Conservation (phyloP, 2,329 filamentous ascomycete genomes). For the Penicillium sp. region DNA sequence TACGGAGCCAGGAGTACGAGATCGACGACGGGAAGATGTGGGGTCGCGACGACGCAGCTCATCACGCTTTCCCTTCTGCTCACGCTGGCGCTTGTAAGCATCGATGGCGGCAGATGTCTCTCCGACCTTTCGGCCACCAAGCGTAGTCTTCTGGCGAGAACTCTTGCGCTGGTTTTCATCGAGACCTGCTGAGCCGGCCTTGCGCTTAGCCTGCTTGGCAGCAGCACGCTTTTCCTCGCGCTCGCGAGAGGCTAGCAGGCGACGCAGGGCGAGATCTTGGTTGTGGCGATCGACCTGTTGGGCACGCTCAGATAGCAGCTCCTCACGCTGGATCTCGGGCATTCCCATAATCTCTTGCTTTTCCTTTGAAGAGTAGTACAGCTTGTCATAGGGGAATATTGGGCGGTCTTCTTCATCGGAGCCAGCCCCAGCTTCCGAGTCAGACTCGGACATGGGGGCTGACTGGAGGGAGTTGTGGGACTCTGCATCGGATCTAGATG, state of each 20-base stretch:
- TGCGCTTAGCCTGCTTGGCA: conserved; percentile 63
- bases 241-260: conserved; percentile 70
- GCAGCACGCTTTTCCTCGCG: conserved; percentile 56
- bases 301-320: conserved; percentile 83
- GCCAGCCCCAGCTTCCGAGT: conserved; percentile 69
- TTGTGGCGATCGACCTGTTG: conserved; percentile 78
- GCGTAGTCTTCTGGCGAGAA: conserved; percentile 68
- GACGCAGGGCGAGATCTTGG: conserved; percentile 79
- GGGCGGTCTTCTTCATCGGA: conserved; percentile 50
- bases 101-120: conserved; percentile 75
- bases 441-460: conserved; percentile 86
- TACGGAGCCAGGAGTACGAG: conserved; percentile 63
- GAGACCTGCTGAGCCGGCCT: conserved; percentile 74
- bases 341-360: conserved; percentile 79
- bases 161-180: conserved; percentile 77
- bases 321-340: conserved; percentile 88
- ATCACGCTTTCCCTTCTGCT: conserved; percentile 56
- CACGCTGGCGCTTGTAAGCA: conserved; percentile 61
- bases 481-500: conserved; percentile 63
- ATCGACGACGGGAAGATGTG: conserved; percentile 54
- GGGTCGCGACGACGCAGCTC: conserved; percentile 47
- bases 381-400: conserved; percentile 81
- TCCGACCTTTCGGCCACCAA: conserved; percentile 65
- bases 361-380: conserved; percentile 73
- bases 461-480: conserved; percentile 76